Evolutionary conservation across 345 rosid genomes (phyloP).

Genomic region (Rubroshorea leprosula): DNA sequence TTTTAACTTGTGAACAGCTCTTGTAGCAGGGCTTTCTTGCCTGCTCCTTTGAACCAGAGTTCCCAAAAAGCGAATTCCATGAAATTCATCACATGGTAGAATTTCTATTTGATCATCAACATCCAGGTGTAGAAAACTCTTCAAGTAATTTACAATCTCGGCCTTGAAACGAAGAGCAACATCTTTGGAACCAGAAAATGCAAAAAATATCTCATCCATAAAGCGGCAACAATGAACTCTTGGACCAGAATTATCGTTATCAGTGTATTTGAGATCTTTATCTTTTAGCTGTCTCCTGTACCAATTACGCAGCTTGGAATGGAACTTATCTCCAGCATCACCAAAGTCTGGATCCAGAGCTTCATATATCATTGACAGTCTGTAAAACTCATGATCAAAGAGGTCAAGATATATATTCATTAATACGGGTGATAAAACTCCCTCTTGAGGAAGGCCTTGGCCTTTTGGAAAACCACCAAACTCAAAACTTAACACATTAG

Average conservation of each 20-base stretch:
- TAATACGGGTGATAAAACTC: slow-evolving; percentile 67
- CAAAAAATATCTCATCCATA: slow-evolving; percentile 83
- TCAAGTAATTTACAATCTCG: slow-evolving; percentile 47
- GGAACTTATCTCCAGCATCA: slow-evolving; percentile 21
- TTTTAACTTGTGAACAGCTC: slow-evolving; percentile 80
- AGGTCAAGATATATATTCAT: slow-evolving; percentile 76
- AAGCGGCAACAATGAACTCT: slow-evolving; percentile 65
- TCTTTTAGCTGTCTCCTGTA: slow-evolving; percentile 74
- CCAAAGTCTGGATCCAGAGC: slow-evolving; percentile 40
- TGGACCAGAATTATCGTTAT: slow-evolving; percentile 26
- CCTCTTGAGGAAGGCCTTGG: slow-evolving; percentile 97
- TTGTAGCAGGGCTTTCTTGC: slow-evolving; percentile 54
- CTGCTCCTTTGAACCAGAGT: slow-evolving; percentile 48
- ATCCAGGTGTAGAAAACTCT: slow-evolving; percentile 42
- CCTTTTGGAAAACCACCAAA: slow-evolving; percentile 93
- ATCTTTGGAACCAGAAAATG: slow-evolving; percentile 60
- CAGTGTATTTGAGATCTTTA: slow-evolving; percentile 19
- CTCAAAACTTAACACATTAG: slow-evolving; percentile 63
- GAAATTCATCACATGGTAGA: slow-evolving; percentile 39
- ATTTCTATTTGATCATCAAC: slow-evolving; percentile 38
- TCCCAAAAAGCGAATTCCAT: slow-evolving; percentile 64
- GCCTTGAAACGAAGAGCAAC: slow-evolving; percentile 49
- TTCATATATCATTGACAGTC: slow-evolving; percentile 76
- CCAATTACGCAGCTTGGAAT: slow-evolving; percentile 73
- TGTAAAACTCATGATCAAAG: slow-evolving; percentile 62